Evolutionary conservation across 2,329 filamentous ascomycete species (phyloP).

Genomic region (Coleophoma eucalyptorum): DNA sequence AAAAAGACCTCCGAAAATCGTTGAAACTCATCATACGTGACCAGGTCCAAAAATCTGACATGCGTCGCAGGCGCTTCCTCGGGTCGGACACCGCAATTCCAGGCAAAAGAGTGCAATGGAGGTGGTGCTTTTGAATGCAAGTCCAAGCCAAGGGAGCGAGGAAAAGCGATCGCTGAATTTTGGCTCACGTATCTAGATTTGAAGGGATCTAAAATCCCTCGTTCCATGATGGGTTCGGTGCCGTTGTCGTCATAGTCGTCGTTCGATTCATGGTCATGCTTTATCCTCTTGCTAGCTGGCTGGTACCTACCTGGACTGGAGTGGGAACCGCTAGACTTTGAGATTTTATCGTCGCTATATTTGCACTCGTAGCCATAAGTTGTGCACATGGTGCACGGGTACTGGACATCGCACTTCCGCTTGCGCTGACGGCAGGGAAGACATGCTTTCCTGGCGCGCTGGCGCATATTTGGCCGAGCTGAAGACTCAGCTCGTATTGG

Average conservation of each 20-base stretch:
- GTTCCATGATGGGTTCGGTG: background rate
- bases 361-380: slow-evolving; percentile 18
- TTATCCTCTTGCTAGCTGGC: slow-evolving; percentile 1
- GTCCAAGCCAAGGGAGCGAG: slow-evolving; percentile 26
- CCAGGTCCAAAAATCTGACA: slow-evolving; percentile 16
- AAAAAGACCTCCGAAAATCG: slow-evolving; percentile 26
- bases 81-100: slow-evolving; percentile 27
- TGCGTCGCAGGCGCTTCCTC: slow-evolving; percentile 21
- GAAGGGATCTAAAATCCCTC: slow-evolving; percentile 24
- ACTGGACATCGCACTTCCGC: slow-evolving; percentile 18
- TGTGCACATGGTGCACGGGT: slow-evolving; percentile 19
- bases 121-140: slow-evolving; percentile 28
- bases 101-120: slow-evolving; percentile 32
- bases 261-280: background rate
- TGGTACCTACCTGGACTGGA: background rate
- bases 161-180: slow-evolving; percentile 29
- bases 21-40: slow-evolving; percentile 22
- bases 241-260: background rate
- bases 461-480: slow-evolving; percentile 9
- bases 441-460: slow-evolving; percentile 18
- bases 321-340: background rate
- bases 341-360: slow-evolving; percentile 2
- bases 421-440: slow-evolving; percentile 20
- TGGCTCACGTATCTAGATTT: slow-evolving; percentile 27
- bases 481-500: slow-evolving; percentile 1